Base-by-base conservation (phyloP, 2,329 filamentous ascomycete species). In the Ceratocystis variospora region DNA sequence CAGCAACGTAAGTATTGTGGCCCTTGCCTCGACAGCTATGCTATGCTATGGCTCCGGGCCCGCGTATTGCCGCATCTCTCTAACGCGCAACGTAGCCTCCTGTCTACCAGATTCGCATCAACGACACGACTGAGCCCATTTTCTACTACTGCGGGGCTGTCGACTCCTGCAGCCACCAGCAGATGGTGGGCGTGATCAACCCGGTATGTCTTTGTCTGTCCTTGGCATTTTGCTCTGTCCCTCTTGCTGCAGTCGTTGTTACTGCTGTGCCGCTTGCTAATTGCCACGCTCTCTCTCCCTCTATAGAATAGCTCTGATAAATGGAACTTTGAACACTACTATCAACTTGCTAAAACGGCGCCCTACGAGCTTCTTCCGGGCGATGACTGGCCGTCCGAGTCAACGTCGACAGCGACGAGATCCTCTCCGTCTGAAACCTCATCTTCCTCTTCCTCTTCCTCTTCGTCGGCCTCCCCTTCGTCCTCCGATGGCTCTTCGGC, bases 151-250 rank as follows among this genome's bases (percentile, higher is more conserved):
- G 86, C 69, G 83, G 85, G 0, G 87, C 87, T 0, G 80, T 83
- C 0, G 80, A 78, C 0, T 88, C 86, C 1, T 93, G 89, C 71
- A 78, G 79, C 2, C 73, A 76, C 2, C 80, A 86, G 55, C 80
- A 83, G 25, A 93, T 93, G 88, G 81, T 93, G 17, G 88, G 88
- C 2, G 87, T 83, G 1, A 86, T 93, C 70, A 93, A 92, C 71
- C 81, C 86, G 5, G 82, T 85, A 76, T 68, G 78, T 63, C 8
- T n/a, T 31, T 57, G 67, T 22, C 31, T 5, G 37, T 61, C 0
- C 28, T 25, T n/a, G 37, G 12, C 37, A 12, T 41, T 41, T 37
- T 41, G 37, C 37, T 4, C 12, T 4, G 37, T 41, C 37, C 15
- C 46, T 3, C 50, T 61, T 3, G 65, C 50, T 33, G 62, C 31